These are phyloP conservation scores for Globisporangium irregulare DNA, from an alignment of 352 stramenopile species.

Conservation along the genomic window DNA sequence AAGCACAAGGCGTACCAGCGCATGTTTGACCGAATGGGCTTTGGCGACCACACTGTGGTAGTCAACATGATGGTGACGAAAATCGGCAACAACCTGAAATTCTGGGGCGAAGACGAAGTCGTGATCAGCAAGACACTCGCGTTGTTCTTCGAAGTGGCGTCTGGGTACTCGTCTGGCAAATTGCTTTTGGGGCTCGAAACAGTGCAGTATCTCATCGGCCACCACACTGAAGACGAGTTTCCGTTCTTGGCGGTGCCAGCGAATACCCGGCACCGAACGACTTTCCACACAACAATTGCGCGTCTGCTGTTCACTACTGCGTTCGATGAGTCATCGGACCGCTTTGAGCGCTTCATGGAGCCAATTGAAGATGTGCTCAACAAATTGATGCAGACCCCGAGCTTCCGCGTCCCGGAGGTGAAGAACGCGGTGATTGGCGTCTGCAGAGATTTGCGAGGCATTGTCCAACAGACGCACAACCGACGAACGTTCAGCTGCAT, in stretches of 20 bases:
- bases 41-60: constrained; percentile 96
- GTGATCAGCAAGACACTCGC: constrained; percentile 95
- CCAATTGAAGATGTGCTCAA: constrained; percentile 85
- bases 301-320: constrained; percentile 94
- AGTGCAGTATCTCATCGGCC: constrained; percentile 95
- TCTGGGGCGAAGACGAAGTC: constrained; percentile 95
- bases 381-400: constrained; percentile 77
- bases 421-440: constrained; percentile 94
- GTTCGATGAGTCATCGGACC: constrained; percentile 91
- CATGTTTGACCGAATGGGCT: constrained; percentile 97
- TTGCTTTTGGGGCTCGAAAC: constrained; percentile 97
- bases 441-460: constrained; percentile 95
- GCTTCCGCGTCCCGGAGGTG: constrained; percentile 69
- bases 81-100: constrained; percentile 99
- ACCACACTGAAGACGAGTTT: constrained; percentile 97
- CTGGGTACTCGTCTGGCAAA: constrained; percentile 96
- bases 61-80: constrained; percentile 99
- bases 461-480: constrained; percentile 97
- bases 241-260: constrained; percentile 93
- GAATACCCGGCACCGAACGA: constrained; percentile 95
- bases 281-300: constrained; percentile 97
- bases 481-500: constrained; percentile 95
- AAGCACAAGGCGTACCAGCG: constrained; percentile 96
- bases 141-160: constrained; percentile 97
- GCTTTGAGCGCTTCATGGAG: constrained; percentile 97